These are phyloP conservation scores for Penicillium atrosanguineum DNA, from an alignment of 495 filamentous ascomycete genomes.

Conservation along the genomic window DNA sequence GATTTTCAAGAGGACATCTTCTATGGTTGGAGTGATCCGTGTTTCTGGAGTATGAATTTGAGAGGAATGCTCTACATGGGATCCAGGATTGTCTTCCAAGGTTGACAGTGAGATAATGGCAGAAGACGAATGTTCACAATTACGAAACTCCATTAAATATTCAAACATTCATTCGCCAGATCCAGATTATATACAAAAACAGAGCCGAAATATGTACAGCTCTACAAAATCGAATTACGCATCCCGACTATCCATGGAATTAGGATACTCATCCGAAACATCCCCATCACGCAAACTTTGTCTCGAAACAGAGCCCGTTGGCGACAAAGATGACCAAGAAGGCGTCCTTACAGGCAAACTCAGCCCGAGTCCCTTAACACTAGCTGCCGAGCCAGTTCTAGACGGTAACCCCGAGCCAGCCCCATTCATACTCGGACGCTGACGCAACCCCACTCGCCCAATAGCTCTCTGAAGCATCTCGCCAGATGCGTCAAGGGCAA, in stretches of 20 bases:
- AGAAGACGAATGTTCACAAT: too few relatives aligned
- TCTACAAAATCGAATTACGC: conserved; percentile 1
- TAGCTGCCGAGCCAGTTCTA: conserved; percentile 27
- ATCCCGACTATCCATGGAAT: conserved; percentile 18
- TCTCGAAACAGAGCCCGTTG: conserved; percentile 30
- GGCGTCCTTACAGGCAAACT: conserved; percentile 33
- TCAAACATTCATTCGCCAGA: not conserved
- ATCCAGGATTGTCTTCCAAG: too few relatives aligned
- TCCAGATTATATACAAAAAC: conserved; percentile 2
- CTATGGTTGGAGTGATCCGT: too few relatives aligned
- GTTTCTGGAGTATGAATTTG: too few relatives aligned
- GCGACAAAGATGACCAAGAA: conserved; percentile 41
- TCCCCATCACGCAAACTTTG: conserved; percentile 20
- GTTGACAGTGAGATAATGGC: too few relatives aligned
- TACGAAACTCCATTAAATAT: not conserved
- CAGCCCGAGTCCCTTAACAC: conserved; percentile 41
- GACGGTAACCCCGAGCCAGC: conserved; percentile 17
- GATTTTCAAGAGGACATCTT: too few relatives aligned
- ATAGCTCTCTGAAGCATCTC: conserved; percentile 78
- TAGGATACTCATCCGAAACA: conserved; percentile 19
- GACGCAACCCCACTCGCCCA: conserved; percentile 57
- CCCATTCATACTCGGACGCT: conserved; percentile 20
- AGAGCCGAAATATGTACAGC: not conserved
- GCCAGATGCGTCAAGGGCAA: conserved; percentile 85
- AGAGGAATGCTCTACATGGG: too few relatives aligned